Evolutionary conservation across 1,139 yeast genomes (phyloP), one percentile per base, ranked within the genome.

Genomic region (Groenewaldozyma auringiensis): DNA sequence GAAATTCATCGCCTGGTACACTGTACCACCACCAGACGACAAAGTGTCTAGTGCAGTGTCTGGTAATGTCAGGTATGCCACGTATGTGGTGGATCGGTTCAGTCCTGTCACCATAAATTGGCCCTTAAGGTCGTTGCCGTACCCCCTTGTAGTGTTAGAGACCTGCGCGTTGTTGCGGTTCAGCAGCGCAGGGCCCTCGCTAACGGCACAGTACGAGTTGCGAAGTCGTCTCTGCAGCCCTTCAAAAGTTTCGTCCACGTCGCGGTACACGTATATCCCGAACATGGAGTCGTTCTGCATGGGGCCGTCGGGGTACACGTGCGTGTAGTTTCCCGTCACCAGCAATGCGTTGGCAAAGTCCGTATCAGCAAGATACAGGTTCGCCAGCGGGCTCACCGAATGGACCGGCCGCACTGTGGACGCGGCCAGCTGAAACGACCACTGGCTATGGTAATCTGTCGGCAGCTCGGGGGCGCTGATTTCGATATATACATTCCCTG

Each of bases 191-290:
- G 61, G 65, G 2, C 68, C 70, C 40, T 60, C 58, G 37, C 75
- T 65, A 3, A 87, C 67, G 0, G 95, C 95, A 63, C 94, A 83
- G 76, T 86, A 79, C 47, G 94, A 82, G 51, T 69, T 68, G 39
- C 76, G 72, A 43, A 84, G 52, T 29, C 51, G 46, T 6, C 33
- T 34, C 13, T 43, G 41, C 8, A 40, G 22, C 21, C 27, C 33
- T 29, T 42, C 22, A 16, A 34, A 13, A 16, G 20, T 34, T 6
- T 35, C 29, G 14, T 29, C 25, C 21, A 2, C 66, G 63, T 13
- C 57, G 53, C 42, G 78, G 70, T 51, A 72, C 57, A 53, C 69
- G 40, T 50, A 63, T 2, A 56, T 41, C 27, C 51, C 45, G 46
- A 47, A 54, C 20, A 48, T 50, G 27, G 54, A 41, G 34, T 58